Evolutionary conservation across 106 monocot species (phyloP).

Genomic region (Agapanthus africanus): DNA sequence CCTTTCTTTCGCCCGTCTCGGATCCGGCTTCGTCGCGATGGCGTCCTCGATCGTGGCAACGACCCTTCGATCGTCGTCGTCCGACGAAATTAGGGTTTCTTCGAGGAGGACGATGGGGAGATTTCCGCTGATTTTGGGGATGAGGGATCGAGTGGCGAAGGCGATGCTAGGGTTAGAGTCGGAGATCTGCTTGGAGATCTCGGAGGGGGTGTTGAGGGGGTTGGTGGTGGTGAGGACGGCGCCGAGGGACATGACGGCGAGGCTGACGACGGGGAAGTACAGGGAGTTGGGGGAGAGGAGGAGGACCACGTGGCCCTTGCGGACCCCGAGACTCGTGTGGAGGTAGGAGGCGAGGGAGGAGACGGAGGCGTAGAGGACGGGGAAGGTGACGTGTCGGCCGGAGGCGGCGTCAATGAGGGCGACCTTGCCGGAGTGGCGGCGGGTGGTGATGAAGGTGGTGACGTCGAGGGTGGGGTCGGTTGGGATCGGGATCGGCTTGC

Average conservation of each 20-base stretch:
- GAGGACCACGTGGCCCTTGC: slow-evolving; percentile 61
- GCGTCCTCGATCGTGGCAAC: slow-evolving; percentile 35
- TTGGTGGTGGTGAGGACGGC: slow-evolving; percentile 89
- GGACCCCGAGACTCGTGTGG: slow-evolving; percentile 25
- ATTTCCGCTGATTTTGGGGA: slow-evolving; percentile 36
- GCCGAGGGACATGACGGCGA: slow-evolving; percentile 79
- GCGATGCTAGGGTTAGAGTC: slow-evolving; percentile 54
- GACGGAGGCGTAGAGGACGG: slow-evolving; percentile 51
- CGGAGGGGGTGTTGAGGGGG: slow-evolving; percentile 79
- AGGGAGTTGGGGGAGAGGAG: slow-evolving; percentile 80
- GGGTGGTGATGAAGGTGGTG: slow-evolving; percentile 64
- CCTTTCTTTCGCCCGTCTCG: not conserved
- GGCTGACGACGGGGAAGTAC: slow-evolving; percentile 76
- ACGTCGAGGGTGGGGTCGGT: slow-evolving; percentile 38
- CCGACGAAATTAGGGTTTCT: not conserved
- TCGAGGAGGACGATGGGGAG: slow-evolving; percentile 63
- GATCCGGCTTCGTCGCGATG: slow-evolving; percentile 7
- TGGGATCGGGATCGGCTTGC: slow-evolving; percentile 50
- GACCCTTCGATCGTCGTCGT: slow-evolving; percentile 23
- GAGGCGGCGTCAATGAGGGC: slow-evolving; percentile 87
- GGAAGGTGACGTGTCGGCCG: slow-evolving; percentile 61
- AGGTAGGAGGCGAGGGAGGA: slow-evolving; percentile 43
- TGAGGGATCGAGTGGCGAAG: slow-evolving; percentile 46
- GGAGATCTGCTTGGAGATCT: slow-evolving; percentile 66
- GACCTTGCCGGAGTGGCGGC: slow-evolving; percentile 42